phyloP scores from a whole-genome alignment of 164 flowering plant genomes.

The Taxillus chinensis region DNA sequence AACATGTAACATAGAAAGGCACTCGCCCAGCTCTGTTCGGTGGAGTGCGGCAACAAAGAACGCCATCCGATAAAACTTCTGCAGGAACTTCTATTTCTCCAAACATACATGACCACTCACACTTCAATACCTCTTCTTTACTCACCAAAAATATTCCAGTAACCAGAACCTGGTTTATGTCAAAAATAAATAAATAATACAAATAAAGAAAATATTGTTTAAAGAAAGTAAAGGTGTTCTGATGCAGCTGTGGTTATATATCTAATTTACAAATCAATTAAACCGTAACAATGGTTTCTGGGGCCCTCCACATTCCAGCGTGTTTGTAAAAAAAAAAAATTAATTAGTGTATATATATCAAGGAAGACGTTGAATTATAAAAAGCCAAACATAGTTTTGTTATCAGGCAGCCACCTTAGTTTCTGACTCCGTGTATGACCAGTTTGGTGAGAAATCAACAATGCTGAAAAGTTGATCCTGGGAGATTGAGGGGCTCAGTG shows the following conservation, averaged over 20 bases:
- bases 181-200: background rate
- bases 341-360: too few species aligned
- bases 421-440: constrained; percentile 61
- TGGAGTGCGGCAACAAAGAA: constrained; percentile 74
- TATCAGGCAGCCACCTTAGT: constrained; percentile 41
- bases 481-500: constrained; percentile 65
- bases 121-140: constrained; percentile 30
- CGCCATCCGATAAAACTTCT: constrained; percentile 61
- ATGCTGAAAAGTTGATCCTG: constrained; percentile 94
- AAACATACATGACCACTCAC: constrained; percentile 93
- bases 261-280: too few species aligned
- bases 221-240: too few species aligned
- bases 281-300: too few species aligned
- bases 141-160: constrained; percentile 65
- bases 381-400: too few species aligned
- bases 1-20: constrained; percentile 85
- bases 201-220: too few species aligned
- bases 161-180: constrained; percentile 50
- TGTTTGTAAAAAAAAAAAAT: too few species aligned
- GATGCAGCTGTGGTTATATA: too few species aligned
- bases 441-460: constrained; percentile 78
- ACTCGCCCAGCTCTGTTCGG: constrained; percentile 51
- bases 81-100: constrained; percentile 96
- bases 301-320: too few species aligned
- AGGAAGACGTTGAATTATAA: too few species aligned